These are phyloP conservation scores for Starmera quercuum DNA, from an alignment of 805 yeast genomes.

Conservation along the genomic window DNA sequence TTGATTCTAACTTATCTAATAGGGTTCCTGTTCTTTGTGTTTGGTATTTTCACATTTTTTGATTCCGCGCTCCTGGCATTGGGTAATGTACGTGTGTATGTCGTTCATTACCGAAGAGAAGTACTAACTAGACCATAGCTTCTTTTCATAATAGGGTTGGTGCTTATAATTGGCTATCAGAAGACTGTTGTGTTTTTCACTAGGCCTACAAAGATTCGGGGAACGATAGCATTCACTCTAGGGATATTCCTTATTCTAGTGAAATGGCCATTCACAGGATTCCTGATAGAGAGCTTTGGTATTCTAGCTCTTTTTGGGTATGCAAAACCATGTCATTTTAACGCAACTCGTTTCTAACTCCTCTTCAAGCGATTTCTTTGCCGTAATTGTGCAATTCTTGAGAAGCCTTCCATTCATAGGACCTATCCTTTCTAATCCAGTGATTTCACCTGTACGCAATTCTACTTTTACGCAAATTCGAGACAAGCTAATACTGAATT, in stretches of 20 bases:
- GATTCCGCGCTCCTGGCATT: conserved; percentile 85
- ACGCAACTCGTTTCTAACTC: conserved; percentile 1
- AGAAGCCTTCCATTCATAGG: conserved; percentile 87
- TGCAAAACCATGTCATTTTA: conserved; percentile 3
- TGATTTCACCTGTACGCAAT: conserved; percentile 56
- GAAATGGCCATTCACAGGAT: conserved; percentile 79
- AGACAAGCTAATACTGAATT: background rate
- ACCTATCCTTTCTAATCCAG: conserved; percentile 72
- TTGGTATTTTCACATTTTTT: conserved; percentile 81
- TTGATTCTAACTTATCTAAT: background rate
- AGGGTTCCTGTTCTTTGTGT: conserved; percentile 63
- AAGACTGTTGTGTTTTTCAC: conserved; percentile 79
- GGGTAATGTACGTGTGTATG: conserved; percentile 55
- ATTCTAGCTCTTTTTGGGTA: conserved; percentile 72
- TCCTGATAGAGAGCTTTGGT: conserved; percentile 80
- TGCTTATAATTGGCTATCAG: conserved; percentile 80
- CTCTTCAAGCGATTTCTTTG: conserved; percentile 64
- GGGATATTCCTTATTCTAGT: conserved; percentile 73
- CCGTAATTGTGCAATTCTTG: conserved; percentile 78
- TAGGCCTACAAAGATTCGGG: conserved; percentile 80
- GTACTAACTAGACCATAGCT: conserved; percentile 5
- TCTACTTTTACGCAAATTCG: background rate
- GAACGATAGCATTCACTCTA: conserved; percentile 66
- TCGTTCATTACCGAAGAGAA: background rate
- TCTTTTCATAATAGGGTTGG: conserved; percentile 52